Base-by-base conservation (phyloP, 179 eudicot species). In the Patellifolia procumbens region DNA sequence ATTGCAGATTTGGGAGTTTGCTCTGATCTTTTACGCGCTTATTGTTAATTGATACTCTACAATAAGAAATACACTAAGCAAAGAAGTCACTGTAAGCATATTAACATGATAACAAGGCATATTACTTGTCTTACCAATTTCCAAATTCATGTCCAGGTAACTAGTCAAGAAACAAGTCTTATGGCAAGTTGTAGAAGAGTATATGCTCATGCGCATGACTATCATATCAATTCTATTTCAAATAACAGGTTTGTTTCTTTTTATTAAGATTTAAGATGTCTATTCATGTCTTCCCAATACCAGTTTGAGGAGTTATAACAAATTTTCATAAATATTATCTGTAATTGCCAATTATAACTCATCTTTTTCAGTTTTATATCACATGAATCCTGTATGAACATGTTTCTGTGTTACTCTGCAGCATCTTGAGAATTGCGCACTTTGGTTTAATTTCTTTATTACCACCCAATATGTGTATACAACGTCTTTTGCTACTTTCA, bases 201-300 rank as follows among this genome's bases (percentile, higher is more conserved):
- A 72, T 93, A 91, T 79, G 97, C 97, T 60, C 97, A 93, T 87
- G 98, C 98, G 28, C 98, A 93, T 83, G 98, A 93, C 78, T 93
- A 91, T 76, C 97, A 93, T 88, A 63, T 63, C 56, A 90, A 90
- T 77, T 90, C 94, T 45, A 88, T 90, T 68, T 90, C 94, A 68
- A 86, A 88, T 83, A 90, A 90, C 86, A 90, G 94, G 94, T 87
- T 70, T 39, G 73, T 72, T 26, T 43, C 29, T 45, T 13, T 52
- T 42, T 24, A 16, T 26, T 4, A 42, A 17, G 28, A n/a, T n/a
- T 26, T 4, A 42, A 17, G 45, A 39, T 39, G 9, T 39, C 9
- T 39, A 6, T 39, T 39, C 45, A 39, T 39, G 45, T 39, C 45
- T 39, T 39, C 7, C 45, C 45, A 49, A 35, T 31, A 28, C 65